Evolutionary conservation across 2,329 filamentous ascomycete genomes (phyloP).

Genomic region (Beauveria australis): DNA sequence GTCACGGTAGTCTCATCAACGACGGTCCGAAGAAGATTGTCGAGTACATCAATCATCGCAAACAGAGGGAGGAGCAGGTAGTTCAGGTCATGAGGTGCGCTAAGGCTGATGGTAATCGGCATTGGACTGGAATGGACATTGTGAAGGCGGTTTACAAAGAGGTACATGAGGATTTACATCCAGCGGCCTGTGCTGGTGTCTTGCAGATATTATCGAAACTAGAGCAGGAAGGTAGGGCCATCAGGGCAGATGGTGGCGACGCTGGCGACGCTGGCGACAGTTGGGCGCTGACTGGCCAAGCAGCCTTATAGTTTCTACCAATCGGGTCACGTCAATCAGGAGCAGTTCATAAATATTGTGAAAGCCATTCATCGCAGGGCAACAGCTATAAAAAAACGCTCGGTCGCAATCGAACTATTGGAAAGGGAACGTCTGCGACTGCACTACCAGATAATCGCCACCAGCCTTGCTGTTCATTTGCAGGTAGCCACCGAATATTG

Average conservation of each 20-base stretch:
- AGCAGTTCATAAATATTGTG: not conserved
- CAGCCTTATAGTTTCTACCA: slow-evolving; percentile 16
- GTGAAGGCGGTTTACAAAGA: slow-evolving; percentile 83
- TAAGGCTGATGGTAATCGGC: slow-evolving; percentile 16
- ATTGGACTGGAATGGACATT: slow-evolving; percentile 68
- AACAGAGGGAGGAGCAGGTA: slow-evolving; percentile 72
- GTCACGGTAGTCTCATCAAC: slow-evolving; percentile 72
- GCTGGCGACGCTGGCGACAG: slow-evolving; percentile 17
- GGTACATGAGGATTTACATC: slow-evolving; percentile 66
- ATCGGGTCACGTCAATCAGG: not conserved
- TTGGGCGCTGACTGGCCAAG: slow-evolving; percentile 17
- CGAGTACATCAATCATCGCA: slow-evolving; percentile 79
- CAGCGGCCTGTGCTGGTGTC: slow-evolving; percentile 68
- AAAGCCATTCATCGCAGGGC: too few species aligned
- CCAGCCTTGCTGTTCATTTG: too few species aligned
- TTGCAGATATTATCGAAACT: slow-evolving; percentile 75
- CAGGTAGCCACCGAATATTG: too few species aligned
- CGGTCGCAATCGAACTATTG: too few species aligned
- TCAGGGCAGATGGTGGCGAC: slow-evolving; percentile 20
- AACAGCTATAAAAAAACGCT: too few species aligned
- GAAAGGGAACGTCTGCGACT: too few species aligned
- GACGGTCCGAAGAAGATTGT: slow-evolving; percentile 62
- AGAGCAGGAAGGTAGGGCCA: slow-evolving; percentile 60
- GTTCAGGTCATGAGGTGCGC: slow-evolving; percentile 48
- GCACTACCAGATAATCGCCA: too few species aligned